Conservation (phyloP, 805 yeast species). For the Saturnispora quitensis region DNA sequence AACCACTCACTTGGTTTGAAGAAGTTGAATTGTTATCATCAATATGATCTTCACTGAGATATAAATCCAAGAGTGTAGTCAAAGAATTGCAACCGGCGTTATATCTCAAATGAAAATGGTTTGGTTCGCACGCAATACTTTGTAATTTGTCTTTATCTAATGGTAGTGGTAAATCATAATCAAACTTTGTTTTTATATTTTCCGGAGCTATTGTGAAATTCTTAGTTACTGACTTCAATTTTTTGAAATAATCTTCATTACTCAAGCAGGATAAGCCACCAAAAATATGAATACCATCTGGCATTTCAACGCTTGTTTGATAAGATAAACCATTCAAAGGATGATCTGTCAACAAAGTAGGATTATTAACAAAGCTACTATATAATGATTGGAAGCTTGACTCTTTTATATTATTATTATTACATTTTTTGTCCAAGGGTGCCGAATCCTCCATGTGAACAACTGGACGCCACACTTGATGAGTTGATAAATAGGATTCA, state of each 20-base stretch:
- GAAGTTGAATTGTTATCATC: not conserved
- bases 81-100: conserved; percentile 34
- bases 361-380: conserved; percentile 22
- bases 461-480: conserved; percentile 10
- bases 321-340: conserved; percentile 36
- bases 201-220: conserved; percentile 26
- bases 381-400: conserved; percentile 10
- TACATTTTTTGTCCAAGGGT: not conserved
- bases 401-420: not conserved
- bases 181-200: conserved; percentile 24
- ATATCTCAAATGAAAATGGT: conserved; percentile 29
- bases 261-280: conserved; percentile 35
- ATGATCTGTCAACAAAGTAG: conserved; percentile 30
- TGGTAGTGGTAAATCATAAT: conserved; percentile 38
- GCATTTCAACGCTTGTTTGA: conserved; percentile 34
- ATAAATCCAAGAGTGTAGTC: conserved; percentile 15
- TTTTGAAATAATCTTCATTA: conserved; percentile 18
- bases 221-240: conserved; percentile 22
- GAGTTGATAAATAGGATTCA: conserved; percentile 3
- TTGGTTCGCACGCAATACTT: conserved; percentile 35
- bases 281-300: conserved; percentile 30
- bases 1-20: not conserved
- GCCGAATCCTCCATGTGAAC: not conserved
- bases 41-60: not conserved
- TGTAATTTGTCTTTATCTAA: conserved; percentile 32